Evolutionary conservation across 441 rosid genomes (phyloP).

Genomic region (Daphne laureola): DNA sequence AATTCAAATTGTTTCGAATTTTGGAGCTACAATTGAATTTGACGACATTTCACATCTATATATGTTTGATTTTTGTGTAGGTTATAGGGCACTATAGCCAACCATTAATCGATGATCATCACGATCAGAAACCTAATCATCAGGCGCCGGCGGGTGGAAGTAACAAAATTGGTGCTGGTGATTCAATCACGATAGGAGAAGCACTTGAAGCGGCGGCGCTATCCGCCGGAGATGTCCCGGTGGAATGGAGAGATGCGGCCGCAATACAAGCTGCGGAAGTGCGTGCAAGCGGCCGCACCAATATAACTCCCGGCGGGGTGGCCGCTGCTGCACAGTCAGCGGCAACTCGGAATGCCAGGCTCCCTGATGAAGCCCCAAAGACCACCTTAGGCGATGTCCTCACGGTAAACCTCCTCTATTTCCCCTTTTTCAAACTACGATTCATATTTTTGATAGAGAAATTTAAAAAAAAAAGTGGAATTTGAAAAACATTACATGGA

Average conservation of each 20-base stretch:
- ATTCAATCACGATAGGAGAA: conserved; percentile 67
- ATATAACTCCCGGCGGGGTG: conserved; percentile 39
- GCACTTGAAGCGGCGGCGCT: conserved; percentile 74
- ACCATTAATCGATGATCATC: conserved; percentile 1
- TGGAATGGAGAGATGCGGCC: conserved; percentile 54
- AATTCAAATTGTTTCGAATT: too few species aligned
- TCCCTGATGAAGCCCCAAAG: conserved; percentile 39
- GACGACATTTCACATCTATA: too few species aligned
- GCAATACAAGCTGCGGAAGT: conserved; percentile 69
- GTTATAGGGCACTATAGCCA: conserved; percentile 22
- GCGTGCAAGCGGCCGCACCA: conserved; percentile 51
- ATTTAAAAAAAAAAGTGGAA: too few species aligned
- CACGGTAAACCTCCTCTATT: conserved; percentile 27
- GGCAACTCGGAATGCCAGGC: conserved; percentile 40
- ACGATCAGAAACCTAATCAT: neutral
- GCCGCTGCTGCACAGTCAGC: conserved; percentile 62
- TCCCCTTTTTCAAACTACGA: too few species aligned
- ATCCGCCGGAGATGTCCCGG: conserved; percentile 49
- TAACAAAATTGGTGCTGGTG: neutral
- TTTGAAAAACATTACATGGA: too few species aligned
- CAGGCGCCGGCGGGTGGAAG: neutral
- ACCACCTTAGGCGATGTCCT: conserved; percentile 56
- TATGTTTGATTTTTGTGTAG: conserved; percentile 12
- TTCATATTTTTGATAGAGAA: too few species aligned
- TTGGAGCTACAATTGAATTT: too few species aligned